phyloP scores from a whole-genome alignment of 2,329 filamentous ascomycete species.

The Aureobasidium melanogenum region DNA sequence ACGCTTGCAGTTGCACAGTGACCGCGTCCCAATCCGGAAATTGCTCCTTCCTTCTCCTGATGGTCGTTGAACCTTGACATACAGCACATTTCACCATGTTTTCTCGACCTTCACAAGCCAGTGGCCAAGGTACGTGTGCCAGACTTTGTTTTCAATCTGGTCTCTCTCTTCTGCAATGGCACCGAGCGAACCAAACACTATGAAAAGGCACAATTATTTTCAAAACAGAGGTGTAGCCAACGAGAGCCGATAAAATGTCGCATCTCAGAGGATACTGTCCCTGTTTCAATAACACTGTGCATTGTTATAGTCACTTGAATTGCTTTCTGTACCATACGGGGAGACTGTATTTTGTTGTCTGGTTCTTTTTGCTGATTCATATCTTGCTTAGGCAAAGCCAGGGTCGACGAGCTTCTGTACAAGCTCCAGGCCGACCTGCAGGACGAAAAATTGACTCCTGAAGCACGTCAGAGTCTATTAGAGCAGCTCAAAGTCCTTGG shows the following conservation, averaged over 20 bases:
- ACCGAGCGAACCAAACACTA: no score
- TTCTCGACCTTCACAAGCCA: background rate
- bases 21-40: constrained; percentile 6
- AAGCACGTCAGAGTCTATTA: constrained; percentile 53
- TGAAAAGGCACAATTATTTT: no score
- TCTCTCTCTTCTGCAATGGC: no score
- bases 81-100: background rate
- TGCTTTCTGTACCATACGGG: no score
- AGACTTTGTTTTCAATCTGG: no score
- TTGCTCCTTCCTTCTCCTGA: background rate
- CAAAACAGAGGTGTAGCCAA: no score
- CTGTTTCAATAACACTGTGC: no score
- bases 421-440: constrained; percentile 52
- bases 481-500: constrained; percentile 68
- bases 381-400: background rate
- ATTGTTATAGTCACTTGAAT: no score
- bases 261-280: no score
- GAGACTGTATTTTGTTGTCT: background rate
- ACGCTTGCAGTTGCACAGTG: background rate
- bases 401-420: constrained; percentile 6
- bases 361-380: background rate
- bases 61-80: background rate
- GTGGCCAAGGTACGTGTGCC: background rate
- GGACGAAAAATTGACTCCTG: constrained; percentile 40
- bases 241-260: no score